Percentiles rank a stretch among this genome's conserved stretches.
Conservation (phyloP, 208 protist genomes). For the Leishmania tropica region DNA sequence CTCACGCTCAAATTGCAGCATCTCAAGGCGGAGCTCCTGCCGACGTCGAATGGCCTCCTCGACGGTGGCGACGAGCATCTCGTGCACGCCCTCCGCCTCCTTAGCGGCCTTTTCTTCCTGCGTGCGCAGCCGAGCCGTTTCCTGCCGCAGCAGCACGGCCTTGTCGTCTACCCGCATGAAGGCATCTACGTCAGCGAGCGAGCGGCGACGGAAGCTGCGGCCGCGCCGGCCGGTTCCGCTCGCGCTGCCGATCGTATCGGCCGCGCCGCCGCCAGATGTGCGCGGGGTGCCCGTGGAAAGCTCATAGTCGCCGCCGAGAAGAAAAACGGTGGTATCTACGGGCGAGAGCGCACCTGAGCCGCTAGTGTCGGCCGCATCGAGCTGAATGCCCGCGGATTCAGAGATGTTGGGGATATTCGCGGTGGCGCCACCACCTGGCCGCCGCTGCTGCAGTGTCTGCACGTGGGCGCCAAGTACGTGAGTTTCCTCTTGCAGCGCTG, state of each 20-base stretch:
- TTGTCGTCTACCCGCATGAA: slow-evolving; percentile 82
- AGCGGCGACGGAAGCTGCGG: slow-evolving; percentile 58
- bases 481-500: slow-evolving; percentile 65
- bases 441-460: slow-evolving; percentile 37
- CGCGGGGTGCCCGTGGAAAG: neutral
- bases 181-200: slow-evolving; percentile 30
- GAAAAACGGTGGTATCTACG: neutral
- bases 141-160: slow-evolving; percentile 57
- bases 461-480: slow-evolving; percentile 46
- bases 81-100: slow-evolving; percentile 59
- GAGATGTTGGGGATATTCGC: neutral
- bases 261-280: neutral
- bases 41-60: slow-evolving; percentile 73
- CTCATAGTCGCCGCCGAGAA: slow-evolving; percentile 5
- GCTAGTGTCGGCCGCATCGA: neutral
- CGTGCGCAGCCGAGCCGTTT: slow-evolving; percentile 47
- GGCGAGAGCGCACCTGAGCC: no score
- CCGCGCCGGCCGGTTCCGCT: slow-evolving; percentile 36
- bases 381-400: neutral
- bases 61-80: slow-evolving; percentile 70
- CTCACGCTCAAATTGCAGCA: slow-evolving; percentile 72
- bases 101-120: slow-evolving; percentile 52
- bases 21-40: slow-evolving; percentile 79
- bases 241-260: neutral
- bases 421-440: neutral